Base-by-base conservation (phyloP, 1,284 basidiomycete species). In the Marasmius oreades region DNA sequence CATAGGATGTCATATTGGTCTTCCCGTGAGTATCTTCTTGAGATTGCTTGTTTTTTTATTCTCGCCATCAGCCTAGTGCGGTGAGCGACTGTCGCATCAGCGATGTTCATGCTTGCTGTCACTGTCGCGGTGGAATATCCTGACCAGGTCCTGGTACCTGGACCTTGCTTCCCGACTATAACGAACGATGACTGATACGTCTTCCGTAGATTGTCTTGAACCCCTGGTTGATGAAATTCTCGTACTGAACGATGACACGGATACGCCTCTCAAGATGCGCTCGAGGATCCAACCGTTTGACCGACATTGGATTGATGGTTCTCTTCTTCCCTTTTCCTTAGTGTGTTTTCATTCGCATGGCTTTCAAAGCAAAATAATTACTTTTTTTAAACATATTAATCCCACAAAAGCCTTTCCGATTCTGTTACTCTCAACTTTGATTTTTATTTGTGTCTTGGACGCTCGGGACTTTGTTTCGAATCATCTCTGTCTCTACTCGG, bases 141-240 rank as follows among this genome's bases (percentile, higher is more conserved):
- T 31, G 28, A 31, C 28, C 5, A 31, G 28, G 28, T 10, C 28
- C 28, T 10, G 28, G 28, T 31, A 31, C 28, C 28, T 31, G 5
- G 28, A 31, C 28, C 14, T 57, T 39, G 22, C 14, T 39, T 34
- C 2, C 26, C 26, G 26, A 33, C 23, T 50, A 33, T 39, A 18
- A 43, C 22, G 23, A 12, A 31, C 31, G 24, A 47, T 46, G n/a
- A 16, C 16, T 53, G 23, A 51, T 37, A 20, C 12, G 20, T n/a
- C 46, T 52, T 23, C 23, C 12, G 33, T 50, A 86, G 81, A 85
- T 91, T 57, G 80, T 90, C 51, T 78, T 91, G 58, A 91, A 91
- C 59, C 78, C 78, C 1, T 87, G 84, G 83, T 69, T 87, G 46
- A 85, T 86, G 84, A 83, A 85, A 53, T 86, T 88, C 70, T 81